Conservation (phyloP, 768 basidiomycete species). For the Suillus occidentalis region DNA sequence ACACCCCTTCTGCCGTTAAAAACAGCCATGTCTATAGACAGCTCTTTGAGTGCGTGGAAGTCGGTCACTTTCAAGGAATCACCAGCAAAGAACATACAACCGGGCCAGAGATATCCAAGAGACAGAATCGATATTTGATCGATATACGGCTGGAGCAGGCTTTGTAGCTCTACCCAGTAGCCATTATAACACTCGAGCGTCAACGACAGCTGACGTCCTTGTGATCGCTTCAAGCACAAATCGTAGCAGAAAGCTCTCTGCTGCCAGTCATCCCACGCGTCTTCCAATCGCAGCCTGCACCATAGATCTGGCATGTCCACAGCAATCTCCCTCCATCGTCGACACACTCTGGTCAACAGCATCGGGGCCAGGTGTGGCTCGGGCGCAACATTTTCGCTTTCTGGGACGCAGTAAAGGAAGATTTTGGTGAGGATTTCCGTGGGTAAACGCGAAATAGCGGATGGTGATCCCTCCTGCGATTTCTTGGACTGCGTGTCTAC, state of each 20-base stretch:
- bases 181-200: not conserved
- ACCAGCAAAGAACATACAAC: too few species aligned
- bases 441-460: slow-evolving; percentile 40
- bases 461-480: slow-evolving; percentile 22
- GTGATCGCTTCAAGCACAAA: not conserved
- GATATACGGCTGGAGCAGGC: not conserved
- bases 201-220: not conserved
- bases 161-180: not conserved
- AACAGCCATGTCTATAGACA: not conserved
- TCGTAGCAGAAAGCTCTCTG: not conserved
- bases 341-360: not conserved
- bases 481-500: too few species aligned
- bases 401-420: slow-evolving; percentile 28
- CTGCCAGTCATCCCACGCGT: not conserved
- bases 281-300: not conserved
- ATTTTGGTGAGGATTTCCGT: slow-evolving; percentile 48
- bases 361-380: slow-evolving; percentile 7
- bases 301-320: slow-evolving; percentile 6
- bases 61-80: not conserved
- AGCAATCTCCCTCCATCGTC: slow-evolving; percentile 25
- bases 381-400: slow-evolving; percentile 20
- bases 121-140: not conserved
- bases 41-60: not conserved
- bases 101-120: not conserved
- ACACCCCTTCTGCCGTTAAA: too few species aligned